Evolutionary conservation across 495 filamentous ascomycete species (phyloP), one percentile per base, ranked within the genome.

Genomic region (Tricharina praecox): DNA sequence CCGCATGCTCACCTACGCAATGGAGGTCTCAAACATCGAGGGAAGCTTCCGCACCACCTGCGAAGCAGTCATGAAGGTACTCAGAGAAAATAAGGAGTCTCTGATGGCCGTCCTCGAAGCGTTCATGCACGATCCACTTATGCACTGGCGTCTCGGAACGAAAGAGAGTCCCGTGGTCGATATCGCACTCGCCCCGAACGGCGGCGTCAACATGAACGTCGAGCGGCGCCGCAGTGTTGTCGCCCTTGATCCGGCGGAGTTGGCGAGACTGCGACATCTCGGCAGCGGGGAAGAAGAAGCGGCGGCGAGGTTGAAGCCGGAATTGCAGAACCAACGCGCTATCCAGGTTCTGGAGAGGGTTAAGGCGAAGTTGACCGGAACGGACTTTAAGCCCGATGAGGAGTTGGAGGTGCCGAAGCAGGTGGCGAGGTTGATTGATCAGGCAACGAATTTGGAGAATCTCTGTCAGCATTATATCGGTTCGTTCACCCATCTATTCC

Each of bases 1-100:
- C 10, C 74, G 90, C 47, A 99, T 99, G 90, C 73, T 99, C 62
- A 99, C 90, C 0, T 96, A 93, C 58, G 90, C 92, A 3, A 99
- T 99, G 90, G 90, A 99, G 66, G 86, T 96, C 24, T 92, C 84
- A 69, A 99, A 99, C 60, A 95, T 99, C 44, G 90, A 96, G 60
- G 90, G 90, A 56, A 93, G 83, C 66, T 99, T 92, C 69, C 78
- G 92, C 19, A 93, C 90, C 41, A 94, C 88, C 9, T 96, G 85
- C 54, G 92, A 99, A 62, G 85, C 93, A 53, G 92, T 96, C 24
- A 99, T 99, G 90, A 76, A 93, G 45, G 87, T 99, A 4, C 68
- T 99, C 54, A 69, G 90, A 4, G 86, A 87, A 49, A 96, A 96
- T 64, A 96, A 99, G 62, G 90, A 99, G 63, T 93, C 84, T 7